A percentile compares a stretch with the other conserved stretches of the same genome.
These are phyloP conservation scores for Fomitopsis schrenkii DNA, from an alignment of 1,284 basidiomycete genomes.

Conservation along the genomic window DNA sequence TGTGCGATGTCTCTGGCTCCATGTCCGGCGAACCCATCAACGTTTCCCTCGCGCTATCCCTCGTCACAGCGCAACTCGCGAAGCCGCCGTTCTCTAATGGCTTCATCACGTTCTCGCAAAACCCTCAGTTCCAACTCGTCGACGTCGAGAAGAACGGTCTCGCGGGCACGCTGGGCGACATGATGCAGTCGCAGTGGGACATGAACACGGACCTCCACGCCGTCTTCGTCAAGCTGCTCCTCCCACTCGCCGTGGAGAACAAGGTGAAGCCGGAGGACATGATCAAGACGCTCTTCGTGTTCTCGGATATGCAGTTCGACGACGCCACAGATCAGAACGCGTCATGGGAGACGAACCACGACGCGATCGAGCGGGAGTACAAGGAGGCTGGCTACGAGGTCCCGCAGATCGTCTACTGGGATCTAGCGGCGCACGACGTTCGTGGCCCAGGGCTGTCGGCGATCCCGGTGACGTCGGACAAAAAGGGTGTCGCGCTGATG, in stretches of 20 bases:
- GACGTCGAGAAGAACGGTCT: constrained; percentile 33
- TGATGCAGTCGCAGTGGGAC: constrained; percentile 41
- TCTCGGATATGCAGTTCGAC: constrained; percentile 79
- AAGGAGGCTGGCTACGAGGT: constrained; percentile 58
- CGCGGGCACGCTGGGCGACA: constrained; percentile 31
- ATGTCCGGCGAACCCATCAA: constrained; percentile 60
- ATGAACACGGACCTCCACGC: constrained; percentile 60
- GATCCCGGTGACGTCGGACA: constrained; percentile 44
- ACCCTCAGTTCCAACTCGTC: constrained; percentile 47
- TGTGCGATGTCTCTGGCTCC: constrained; percentile 73
- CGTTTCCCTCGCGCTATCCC: constrained; percentile 59
- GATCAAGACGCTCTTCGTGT: constrained; percentile 72
- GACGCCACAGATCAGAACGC: constrained; percentile 13
- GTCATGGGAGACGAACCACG: constrained; percentile 59
- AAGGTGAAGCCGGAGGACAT: constrained; percentile 62
- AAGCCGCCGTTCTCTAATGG: constrained; percentile 57
- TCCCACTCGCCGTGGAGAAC: constrained; percentile 51
- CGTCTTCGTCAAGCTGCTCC: constrained; percentile 55
- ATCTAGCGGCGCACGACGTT: constrained; percentile 28
- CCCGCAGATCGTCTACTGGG: constrained; percentile 67
- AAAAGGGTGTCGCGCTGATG: constrained; percentile 60
- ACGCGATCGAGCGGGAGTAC: constrained; percentile 49
- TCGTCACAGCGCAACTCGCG: constrained; percentile 59
- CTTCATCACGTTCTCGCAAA: constrained; percentile 64
- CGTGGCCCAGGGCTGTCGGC: constrained; percentile 17